Conservation (phyloP, 2,329 filamentous ascomycete species). For the Rosellinia necatrix region DNA sequence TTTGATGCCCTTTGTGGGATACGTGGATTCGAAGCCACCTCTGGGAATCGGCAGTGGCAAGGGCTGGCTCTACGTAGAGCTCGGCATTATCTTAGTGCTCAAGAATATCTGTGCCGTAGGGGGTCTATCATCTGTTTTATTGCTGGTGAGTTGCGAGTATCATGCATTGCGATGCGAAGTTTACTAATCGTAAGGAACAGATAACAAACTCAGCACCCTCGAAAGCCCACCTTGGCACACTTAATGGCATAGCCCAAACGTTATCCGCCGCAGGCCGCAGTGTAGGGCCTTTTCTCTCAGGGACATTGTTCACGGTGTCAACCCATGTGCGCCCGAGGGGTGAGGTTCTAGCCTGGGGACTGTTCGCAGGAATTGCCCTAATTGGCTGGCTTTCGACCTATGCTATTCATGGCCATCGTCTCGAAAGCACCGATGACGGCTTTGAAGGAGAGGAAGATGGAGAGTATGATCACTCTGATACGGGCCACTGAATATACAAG, state of each 20-base stretch:
- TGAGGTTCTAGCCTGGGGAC: constrained; percentile 81
- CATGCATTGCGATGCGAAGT: background rate
- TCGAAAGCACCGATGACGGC: constrained; percentile 63
- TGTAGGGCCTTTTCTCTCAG: constrained; percentile 85
- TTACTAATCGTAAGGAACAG: constrained; percentile 39
- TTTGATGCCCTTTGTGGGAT: constrained; percentile 88
- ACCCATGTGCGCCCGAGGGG: constrained; percentile 76
- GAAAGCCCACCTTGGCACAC: constrained; percentile 80
- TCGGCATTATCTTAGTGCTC: constrained; percentile 79
- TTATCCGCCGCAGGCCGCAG: constrained; percentile 89
- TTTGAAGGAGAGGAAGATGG: constrained; percentile 41
- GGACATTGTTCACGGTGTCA: constrained; percentile 81
- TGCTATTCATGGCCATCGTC: constrained; percentile 68
- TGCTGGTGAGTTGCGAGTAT: constrained; percentile 65
- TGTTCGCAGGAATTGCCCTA: constrained; percentile 84
- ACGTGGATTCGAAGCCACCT: constrained; percentile 63
- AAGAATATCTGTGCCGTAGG: constrained; percentile 92
- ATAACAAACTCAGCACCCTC: constrained; percentile 94
- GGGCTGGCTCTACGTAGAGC: constrained; percentile 75
- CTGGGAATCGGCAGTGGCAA: constrained; percentile 66
- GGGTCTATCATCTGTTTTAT: constrained; percentile 84
- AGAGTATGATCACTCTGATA: constrained; percentile 6
- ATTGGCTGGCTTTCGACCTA: constrained; percentile 80
- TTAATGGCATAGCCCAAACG: constrained; percentile 94
- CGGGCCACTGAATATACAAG: background rate